These are phyloP conservation scores for Amylostereum areolatum DNA, from an alignment of 1,284 basidiomycete species.

Conservation along the genomic window DNA sequence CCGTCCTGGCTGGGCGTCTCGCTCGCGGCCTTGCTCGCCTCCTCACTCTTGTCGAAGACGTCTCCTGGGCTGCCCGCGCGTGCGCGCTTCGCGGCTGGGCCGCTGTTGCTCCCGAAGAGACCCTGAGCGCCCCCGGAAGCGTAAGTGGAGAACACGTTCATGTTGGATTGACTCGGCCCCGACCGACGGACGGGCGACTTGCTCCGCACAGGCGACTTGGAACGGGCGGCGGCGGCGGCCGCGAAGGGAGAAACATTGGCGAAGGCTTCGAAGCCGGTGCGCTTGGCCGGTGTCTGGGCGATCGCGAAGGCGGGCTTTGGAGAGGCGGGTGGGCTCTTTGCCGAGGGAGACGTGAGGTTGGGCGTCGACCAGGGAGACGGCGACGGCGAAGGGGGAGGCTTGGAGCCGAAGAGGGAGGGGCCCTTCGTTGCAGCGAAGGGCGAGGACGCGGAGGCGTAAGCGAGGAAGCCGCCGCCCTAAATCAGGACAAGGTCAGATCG, in stretches of 20 bases:
- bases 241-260: slow-evolving; percentile 57
- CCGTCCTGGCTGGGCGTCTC: slow-evolving; percentile 26
- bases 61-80: slow-evolving; percentile 7
- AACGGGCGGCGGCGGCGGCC: slow-evolving; percentile 27
- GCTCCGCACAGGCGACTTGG: slow-evolving; percentile 25
- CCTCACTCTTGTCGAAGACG: slow-evolving; percentile 13
- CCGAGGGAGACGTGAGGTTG: slow-evolving; percentile 12
- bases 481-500: slow-evolving; percentile 5
- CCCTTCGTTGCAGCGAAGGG: slow-evolving; percentile 67
- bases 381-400: slow-evolving; percentile 9
- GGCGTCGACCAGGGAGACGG: slow-evolving; percentile 2
- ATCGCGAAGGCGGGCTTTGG: slow-evolving; percentile 55
- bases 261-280: slow-evolving; percentile 55
- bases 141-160: slow-evolving; percentile 59
- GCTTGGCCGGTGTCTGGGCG: slow-evolving; percentile 24
- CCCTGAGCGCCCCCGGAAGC: slow-evolving; percentile 40
- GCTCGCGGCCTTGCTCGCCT: slow-evolving; percentile 24
- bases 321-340: slow-evolving; percentile 46
- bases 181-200: slow-evolving; percentile 22
- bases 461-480: slow-evolving; percentile 57
- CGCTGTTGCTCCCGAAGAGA: slow-evolving; percentile 29
- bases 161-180: slow-evolving; percentile 27
- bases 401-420: slow-evolving; percentile 51
- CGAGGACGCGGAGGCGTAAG: slow-evolving; percentile 63
- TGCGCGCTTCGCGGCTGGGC: slow-evolving; percentile 45